Evolutionary conservation across 2,329 filamentous ascomycete genomes (phyloP), one percentile per base, ranked within the genome.

Genomic region (Aspergillus phoenicis): DNA sequence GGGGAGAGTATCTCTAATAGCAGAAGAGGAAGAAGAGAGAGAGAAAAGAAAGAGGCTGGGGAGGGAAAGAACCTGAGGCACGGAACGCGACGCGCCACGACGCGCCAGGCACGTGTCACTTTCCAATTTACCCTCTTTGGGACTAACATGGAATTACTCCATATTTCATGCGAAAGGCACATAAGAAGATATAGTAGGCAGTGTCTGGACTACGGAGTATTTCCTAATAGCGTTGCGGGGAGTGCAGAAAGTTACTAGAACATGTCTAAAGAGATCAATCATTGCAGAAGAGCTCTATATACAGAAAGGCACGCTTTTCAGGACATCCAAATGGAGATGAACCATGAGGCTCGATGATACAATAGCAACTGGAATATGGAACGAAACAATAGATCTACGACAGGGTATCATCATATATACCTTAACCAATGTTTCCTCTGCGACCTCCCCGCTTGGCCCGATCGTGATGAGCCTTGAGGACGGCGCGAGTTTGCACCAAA

Each of bases 371-470:
- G 11, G 11, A 36, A 13, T 5, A 36, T 36, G 11, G 11, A 36
- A 36, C 48, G 26, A 43, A 26, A 49, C 45, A 49, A 28, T 49
- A 24, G 24, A 45, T 55, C 22, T 20, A 15, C 22, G 20, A 55
- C n/a, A 43, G 36, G 36, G 51, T 48, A 52, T 52, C 53, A 59
- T 39, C 48, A 26, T 28, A 57, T 55, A 51, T 56, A 43, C 53
- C 49, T 38, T 22, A 43, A 51, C 71, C 68, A 38, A 78, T 80
- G 75, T 97, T 97, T 58, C 89, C 87, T 72, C 91, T 86, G 76
- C 89, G 87, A 6, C 94, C 94, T 57, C 93, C 94, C 63, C 87
- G 87, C 81, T 96, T 96, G 74, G 87, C 88, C 74, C 93, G 85
- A 60, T 93, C 88, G 28, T 94, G 84, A 77, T 98, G 94, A 2